Percentiles rank a stretch among this genome's conserved stretches.
phyloP scores from a whole-genome alignment of 208 protist species.

The Borovskyia barvae region DNA sequence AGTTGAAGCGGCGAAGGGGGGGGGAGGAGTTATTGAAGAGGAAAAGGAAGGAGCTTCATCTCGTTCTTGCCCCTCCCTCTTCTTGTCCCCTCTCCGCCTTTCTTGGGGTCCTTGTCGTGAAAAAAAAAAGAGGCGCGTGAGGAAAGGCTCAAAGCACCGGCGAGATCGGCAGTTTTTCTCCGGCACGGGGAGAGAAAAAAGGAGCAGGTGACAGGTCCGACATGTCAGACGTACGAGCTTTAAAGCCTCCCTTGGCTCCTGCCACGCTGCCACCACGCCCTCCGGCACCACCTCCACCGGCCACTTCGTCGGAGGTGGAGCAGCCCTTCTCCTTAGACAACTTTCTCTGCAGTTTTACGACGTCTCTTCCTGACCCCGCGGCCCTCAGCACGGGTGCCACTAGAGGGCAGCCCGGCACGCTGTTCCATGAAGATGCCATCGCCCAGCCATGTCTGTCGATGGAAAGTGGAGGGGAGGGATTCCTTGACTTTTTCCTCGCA shows the following conservation, averaged over 20 bases:
- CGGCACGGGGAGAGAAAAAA: not conserved
- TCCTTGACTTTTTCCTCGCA: constrained; percentile 13
- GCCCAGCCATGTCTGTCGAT: not conserved
- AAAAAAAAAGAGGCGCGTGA: not conserved
- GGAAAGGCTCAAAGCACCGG: not conserved
- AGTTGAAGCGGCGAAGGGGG: not conserved
- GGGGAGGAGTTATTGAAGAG: not conserved
- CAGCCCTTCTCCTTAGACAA: constrained; percentile 15
- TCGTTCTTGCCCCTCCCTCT: not conserved
- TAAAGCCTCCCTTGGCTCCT: not conserved
- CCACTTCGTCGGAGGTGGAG: not conserved
- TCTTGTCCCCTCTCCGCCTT: not conserved
- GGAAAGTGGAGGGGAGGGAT: not conserved
- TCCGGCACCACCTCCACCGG: not conserved
- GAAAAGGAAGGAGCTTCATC: not conserved
- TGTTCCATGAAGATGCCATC: not conserved
- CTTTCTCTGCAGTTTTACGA: constrained; percentile 10
- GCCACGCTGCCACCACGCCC: not conserved
- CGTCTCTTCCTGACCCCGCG: not conserved
- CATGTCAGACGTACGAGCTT: not conserved
- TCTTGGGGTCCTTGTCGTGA: not conserved
- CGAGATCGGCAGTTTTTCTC: not conserved
- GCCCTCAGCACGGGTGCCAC: not conserved
- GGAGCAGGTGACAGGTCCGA: not conserved
- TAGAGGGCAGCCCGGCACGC: not conserved